phyloP scores from a whole-genome alignment of 1,284 basidiomycete species.

The Melampsora larici-populina region DNA sequence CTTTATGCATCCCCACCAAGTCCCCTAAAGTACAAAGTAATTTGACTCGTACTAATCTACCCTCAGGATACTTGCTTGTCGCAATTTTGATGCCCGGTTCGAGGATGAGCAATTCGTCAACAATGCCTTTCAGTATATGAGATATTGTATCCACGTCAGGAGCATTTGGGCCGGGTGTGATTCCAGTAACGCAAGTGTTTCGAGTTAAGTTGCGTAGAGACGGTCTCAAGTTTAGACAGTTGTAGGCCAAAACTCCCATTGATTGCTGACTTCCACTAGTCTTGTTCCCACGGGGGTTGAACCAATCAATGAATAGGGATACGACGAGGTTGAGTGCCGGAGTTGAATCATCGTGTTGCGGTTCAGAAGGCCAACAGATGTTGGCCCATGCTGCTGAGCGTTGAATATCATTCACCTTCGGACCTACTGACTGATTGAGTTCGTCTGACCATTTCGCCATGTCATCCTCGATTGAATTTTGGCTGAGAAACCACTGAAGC shows the following conservation, averaged over 20 bases:
- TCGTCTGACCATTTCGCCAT: not conserved
- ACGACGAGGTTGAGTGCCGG: not conserved
- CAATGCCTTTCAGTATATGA: conserved; percentile 17
- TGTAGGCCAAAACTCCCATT: conserved; percentile 12
- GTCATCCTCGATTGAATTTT: not conserved
- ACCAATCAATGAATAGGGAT: conserved; percentile 30
- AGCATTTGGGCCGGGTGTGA: conserved; percentile 1
- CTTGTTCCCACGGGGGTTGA: conserved; percentile 26
- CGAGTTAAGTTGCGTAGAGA: not conserved
- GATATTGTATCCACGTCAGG: conserved; percentile 16
- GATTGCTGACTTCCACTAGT: conserved; percentile 1
- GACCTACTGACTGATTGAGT: not conserved
- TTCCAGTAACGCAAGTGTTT: conserved; percentile 18
- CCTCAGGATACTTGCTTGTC: conserved; percentile 6
- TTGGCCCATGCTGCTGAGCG: too few species aligned
- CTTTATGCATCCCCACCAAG: conserved; percentile 21
- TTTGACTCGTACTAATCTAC: conserved; percentile 17
- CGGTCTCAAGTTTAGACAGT: conserved; percentile 16
- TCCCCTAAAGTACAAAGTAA: conserved; percentile 6
- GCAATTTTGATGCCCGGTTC: not conserved
- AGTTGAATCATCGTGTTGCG: not conserved
- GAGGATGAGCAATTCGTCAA: conserved; percentile 21
- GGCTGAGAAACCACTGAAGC: conserved; percentile 3
- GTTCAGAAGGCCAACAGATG: too few species aligned
- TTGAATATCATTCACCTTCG: too few species aligned